Evolutionary conservation across 495 filamentous ascomycete species (phyloP).

Genomic region (Xanthoparmelia taractica): DNA sequence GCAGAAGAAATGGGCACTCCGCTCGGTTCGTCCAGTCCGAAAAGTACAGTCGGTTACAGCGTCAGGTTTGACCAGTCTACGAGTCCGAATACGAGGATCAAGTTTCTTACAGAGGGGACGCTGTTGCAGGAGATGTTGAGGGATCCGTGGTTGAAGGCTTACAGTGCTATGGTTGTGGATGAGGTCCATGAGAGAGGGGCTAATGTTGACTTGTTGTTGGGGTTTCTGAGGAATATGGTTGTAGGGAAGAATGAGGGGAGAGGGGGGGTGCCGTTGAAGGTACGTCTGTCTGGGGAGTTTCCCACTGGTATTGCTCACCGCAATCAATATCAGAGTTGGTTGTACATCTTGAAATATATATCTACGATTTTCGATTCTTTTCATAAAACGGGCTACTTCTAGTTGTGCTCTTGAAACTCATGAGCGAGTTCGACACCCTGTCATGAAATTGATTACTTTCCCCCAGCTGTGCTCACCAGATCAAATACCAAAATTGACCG

Average conservation of each 20-base stretch:
- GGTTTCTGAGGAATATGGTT: constrained; percentile 74
- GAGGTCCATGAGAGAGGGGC: constrained; percentile 95
- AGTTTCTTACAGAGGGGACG: constrained; percentile 96
- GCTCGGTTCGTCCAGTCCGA: constrained; percentile 53
- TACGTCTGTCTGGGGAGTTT: background rate
- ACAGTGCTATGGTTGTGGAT: constrained; percentile 87
- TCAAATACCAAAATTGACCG: background rate
- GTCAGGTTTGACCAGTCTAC: constrained; percentile 88
- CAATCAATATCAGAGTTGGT: no score
- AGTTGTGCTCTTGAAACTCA: no score
- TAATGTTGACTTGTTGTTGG: constrained; percentile 86
- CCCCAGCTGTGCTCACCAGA: background rate
- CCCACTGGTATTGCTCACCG: no score
- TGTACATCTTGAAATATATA: background rate
- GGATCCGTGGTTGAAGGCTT: constrained; percentile 74
- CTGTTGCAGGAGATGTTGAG: constrained; percentile 86
- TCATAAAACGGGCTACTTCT: background rate
- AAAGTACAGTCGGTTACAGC: constrained; percentile 80
- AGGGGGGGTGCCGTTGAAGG: constrained; percentile 66
- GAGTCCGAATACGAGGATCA: constrained; percentile 67
- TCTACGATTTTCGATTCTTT: background rate
- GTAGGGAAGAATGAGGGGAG: constrained; percentile 48
- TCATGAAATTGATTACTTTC: background rate
- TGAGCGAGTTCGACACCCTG: background rate
- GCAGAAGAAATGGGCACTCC: constrained; percentile 85